Percentiles rank a stretch among this genome's conserved stretches.
phyloP scores from a whole-genome alignment of 2,329 filamentous ascomycete genomes.

The Cladosporium colombiae region DNA sequence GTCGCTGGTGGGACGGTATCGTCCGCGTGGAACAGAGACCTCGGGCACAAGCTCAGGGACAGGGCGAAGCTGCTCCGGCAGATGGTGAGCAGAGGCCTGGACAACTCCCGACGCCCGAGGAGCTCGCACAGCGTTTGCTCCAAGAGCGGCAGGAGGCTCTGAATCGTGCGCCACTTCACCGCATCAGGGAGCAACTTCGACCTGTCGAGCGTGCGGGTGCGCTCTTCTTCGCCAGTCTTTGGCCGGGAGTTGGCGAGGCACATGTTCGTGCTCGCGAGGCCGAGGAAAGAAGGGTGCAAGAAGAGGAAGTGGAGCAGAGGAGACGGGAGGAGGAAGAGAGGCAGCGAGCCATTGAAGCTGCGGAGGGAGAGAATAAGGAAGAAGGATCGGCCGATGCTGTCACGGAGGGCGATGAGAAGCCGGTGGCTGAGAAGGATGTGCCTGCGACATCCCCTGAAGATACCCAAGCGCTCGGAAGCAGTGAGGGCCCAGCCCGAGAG shows the following conservation, averaged over 20 bases:
- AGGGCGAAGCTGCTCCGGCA: conserved; percentile 14
- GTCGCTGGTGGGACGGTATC: conserved; percentile 49
- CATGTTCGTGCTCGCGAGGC: conserved; percentile 57
- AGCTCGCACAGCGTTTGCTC: conserved; percentile 45
- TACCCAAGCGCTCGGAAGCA: neutral
- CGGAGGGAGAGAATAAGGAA: conserved; percentile 9
- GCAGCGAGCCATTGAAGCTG: conserved; percentile 19
- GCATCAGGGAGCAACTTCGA: conserved; percentile 42
- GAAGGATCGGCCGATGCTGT: neutral
- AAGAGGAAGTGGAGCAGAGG: conserved; percentile 32
- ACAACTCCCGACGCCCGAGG: conserved; percentile 42
- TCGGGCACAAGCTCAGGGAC: conserved; percentile 10
- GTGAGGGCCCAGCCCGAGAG: neutral
- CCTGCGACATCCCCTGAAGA: neutral
- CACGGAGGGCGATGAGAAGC: neutral
- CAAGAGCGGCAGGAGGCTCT: conserved; percentile 31
- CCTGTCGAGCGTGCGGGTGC: conserved; percentile 57
- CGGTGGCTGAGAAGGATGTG: neutral
- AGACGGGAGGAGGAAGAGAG: conserved; percentile 32
- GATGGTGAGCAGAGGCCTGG: conserved; percentile 21
- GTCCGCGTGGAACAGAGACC: conserved; percentile 34
- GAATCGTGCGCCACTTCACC: conserved; percentile 23
- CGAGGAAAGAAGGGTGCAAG: conserved; percentile 34
- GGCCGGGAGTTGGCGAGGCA: conserved; percentile 63
- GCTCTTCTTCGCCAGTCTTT: conserved; percentile 63